Conservation (phyloP, 2,329 filamentous ascomycete species). For the Aspergillus sp. region DNA sequence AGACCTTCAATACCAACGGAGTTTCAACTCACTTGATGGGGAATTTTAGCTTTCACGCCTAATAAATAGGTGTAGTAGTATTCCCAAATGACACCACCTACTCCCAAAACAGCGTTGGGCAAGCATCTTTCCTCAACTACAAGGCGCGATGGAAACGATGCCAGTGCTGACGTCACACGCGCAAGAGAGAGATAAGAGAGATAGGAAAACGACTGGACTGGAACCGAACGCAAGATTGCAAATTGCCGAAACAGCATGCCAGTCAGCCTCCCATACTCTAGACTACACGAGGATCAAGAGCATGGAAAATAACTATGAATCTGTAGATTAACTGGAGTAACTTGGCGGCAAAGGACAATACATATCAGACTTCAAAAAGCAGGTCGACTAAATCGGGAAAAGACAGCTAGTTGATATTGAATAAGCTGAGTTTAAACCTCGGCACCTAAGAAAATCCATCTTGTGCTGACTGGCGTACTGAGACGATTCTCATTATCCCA, state of each 20-base stretch:
- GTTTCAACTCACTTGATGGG: no score
- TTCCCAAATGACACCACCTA: no score
- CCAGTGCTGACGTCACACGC: background rate
- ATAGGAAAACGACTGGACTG: background rate
- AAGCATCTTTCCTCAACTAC: no score
- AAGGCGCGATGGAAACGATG: no score
- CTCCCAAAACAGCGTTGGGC: no score
- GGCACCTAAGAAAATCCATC: constrained; percentile 87
- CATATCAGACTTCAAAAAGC: background rate
- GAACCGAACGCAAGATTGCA: background rate
- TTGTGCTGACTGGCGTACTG: constrained; percentile 66
- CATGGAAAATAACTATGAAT: background rate
- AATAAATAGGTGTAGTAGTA: no score
- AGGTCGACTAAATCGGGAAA: background rate
- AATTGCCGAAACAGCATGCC: background rate
- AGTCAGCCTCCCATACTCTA: background rate
- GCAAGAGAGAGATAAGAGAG: background rate
- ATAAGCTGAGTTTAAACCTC: constrained; percentile 62
- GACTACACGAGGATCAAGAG: background rate
- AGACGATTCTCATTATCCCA: constrained; percentile 60
- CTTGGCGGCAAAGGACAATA: background rate
- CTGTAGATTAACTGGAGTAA: background rate
- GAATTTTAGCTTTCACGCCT: no score
- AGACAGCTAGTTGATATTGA: background rate
- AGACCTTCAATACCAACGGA: no score